Base-by-base conservation (phyloP, 2,329 filamentous ascomycete genomes). In the Penicillium paneum region DNA sequence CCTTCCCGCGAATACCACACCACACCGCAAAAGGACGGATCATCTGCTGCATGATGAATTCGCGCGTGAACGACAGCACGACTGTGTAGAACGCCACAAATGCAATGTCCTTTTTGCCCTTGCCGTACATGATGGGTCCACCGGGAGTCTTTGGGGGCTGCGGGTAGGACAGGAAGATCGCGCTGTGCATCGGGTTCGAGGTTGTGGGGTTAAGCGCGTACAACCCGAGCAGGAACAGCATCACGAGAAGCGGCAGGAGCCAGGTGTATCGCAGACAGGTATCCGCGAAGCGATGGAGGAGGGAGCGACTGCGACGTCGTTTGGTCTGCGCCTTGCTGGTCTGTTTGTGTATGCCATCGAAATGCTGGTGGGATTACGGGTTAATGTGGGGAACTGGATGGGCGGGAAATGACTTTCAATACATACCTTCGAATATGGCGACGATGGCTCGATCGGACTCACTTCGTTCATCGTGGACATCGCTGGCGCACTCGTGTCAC, bases 11-110 rank as follows among this genome's bases (percentile, higher is more conserved):
- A 67, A 97, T 85, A 15, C 90, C 89, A 51, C 79, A 85, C 62
- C 78, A 80, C 40, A 84, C 79, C 6, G 91, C 90, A 58, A 92
- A 78, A 0, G 91, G 92, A 12, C 87, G 85, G 55, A 97, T 84
- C 47, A 96, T 67, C 66, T 91, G 87, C 76, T 96, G 92, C 92
- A 96, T 97, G 76, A 96, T 82, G 74, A 96, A 96, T 73, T 97
- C 92, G 69, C 92, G 90, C 11, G 91, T 96, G 72, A 97, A 97
- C 57, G 89, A 91, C 57, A 97, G 82, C 21, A 97, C 87, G 54
- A 97, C 78, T 38, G 84, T 93, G 76, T 97, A 97, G 77, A 97
- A 97, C 55, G 79, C 78, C 51, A 97, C 90, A 66, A 97, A 93
- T 40, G 89, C 88, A 50, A 96, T 79, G 71, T 97, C 92, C 78